Evolutionary conservation across 176 grass and related monocot species (phyloP).

Genomic region (Themeda triandra): DNA sequence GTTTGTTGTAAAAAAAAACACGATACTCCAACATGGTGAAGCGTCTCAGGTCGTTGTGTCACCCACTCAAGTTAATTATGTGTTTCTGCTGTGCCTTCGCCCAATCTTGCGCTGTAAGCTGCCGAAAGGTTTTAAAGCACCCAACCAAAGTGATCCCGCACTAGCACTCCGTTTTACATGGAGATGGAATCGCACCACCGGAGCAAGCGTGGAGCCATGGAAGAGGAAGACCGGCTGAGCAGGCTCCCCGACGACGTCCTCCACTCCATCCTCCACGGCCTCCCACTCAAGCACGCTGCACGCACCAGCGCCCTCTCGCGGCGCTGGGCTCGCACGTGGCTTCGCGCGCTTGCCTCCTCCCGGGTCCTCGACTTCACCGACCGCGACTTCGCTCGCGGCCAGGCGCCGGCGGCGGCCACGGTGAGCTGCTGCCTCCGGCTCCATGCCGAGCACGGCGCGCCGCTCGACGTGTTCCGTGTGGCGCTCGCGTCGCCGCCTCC

Average conservation of each 20-base stretch:
- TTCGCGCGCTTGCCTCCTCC: conserved; percentile 26
- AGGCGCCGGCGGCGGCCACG: conserved; percentile 25
- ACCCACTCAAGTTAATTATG: no score
- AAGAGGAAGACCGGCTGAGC: conserved; percentile 32
- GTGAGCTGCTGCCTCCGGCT: conserved; percentile 36
- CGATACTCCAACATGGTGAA: no score
- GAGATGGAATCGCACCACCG: neutral
- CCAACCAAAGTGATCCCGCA: no score
- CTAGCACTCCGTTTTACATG: no score
- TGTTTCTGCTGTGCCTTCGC: no score
- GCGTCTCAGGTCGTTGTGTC: no score
- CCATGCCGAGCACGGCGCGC: conserved; percentile 18
- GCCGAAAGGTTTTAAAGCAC: no score
- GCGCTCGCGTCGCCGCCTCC: neutral
- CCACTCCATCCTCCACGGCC: conserved; percentile 35
- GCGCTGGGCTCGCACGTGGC: conserved; percentile 31
- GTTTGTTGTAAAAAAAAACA: no score
- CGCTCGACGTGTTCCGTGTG: conserved; percentile 42
- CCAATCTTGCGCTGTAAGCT: no score
- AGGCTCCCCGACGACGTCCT: conserved; percentile 55
- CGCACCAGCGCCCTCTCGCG: conserved; percentile 46
- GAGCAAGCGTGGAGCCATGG: neutral
- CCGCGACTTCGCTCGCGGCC: neutral
- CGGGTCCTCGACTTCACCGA: conserved; percentile 37
- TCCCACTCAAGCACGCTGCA: conserved; percentile 44